Percentiles rank a stretch among this genome's conserved stretches.
phyloP scores from a whole-genome alignment of 805 yeast genomes.

The Kodamaea laetipori region DNA sequence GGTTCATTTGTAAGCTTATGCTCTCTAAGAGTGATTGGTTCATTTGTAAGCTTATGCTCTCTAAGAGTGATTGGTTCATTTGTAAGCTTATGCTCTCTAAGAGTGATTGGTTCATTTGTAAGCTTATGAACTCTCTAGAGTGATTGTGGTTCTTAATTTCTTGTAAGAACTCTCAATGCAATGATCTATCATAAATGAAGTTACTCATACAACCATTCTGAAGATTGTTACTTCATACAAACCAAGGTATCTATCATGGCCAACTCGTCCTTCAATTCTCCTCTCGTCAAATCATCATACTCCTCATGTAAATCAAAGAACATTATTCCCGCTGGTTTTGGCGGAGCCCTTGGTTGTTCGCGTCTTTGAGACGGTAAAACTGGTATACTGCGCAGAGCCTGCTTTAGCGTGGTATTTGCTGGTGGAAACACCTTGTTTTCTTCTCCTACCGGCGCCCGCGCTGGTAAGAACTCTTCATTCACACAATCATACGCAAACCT shows the following conservation, averaged over 20 bases:
- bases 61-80: no score
- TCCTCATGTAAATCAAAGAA: slow-evolving; percentile 11
- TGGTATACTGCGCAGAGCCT: slow-evolving; percentile 6
- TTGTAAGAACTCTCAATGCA: no score
- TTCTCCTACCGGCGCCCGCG: slow-evolving; percentile 8
- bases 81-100: no score
- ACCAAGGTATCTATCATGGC: slow-evolving; percentile 16
- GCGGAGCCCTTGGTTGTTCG: not conserved
- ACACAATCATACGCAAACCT: slow-evolving; percentile 18
- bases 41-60: no score
- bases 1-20: no score
- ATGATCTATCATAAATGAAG: no score
- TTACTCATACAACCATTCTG: no score
- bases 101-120: no score
- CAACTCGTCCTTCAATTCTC: slow-evolving; percentile 17
- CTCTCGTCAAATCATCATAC: slow-evolving; percentile 5
- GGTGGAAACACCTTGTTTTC: slow-evolving; percentile 1
- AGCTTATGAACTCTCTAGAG: no score
- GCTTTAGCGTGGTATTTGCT: slow-evolving; percentile 4
- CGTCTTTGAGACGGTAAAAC: slow-evolving; percentile 11
- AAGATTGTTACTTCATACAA: no score
- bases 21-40: no score
- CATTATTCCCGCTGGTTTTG: slow-evolving; percentile 1
- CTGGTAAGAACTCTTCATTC: slow-evolving; percentile 17
- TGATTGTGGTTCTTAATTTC: no score